These are phyloP conservation scores for Arachnomyces sp. DNA, from an alignment of 2,329 filamentous ascomycete species.

Conservation along the genomic window DNA sequence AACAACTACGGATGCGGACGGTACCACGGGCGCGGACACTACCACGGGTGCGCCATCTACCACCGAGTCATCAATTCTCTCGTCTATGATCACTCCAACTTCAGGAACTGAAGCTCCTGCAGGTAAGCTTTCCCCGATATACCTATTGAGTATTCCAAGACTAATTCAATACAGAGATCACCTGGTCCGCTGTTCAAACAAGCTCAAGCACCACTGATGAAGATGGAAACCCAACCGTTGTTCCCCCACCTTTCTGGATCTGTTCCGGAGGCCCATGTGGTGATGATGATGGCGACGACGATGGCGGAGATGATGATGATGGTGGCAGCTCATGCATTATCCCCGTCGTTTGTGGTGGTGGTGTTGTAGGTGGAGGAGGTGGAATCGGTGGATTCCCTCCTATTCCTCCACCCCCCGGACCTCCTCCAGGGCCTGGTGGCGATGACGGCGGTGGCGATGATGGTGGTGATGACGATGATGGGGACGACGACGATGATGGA, in stretches of 20 bases:
- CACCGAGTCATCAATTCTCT: background rate
- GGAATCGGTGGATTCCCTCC: background rate
- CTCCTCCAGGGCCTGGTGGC: background rate
- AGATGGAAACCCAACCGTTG: background rate
- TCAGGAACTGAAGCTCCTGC: background rate
- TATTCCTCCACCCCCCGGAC: background rate
- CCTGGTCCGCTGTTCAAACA: background rate
- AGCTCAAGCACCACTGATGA: background rate
- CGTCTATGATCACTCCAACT: background rate
- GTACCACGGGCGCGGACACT: too few relatives aligned
- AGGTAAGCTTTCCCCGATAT: too few relatives aligned
- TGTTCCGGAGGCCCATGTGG: conserved; percentile 1
- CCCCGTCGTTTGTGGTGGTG: background rate
- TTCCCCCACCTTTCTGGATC: background rate
- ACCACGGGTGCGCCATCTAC: too few relatives aligned
- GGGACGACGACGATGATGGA: too few relatives aligned
- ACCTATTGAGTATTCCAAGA: background rate
- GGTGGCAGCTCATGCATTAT: background rate
- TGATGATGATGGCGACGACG: background rate
- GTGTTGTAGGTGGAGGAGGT: background rate
- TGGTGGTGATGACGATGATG: too few relatives aligned
- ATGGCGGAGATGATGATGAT: background rate
- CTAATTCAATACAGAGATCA: background rate
- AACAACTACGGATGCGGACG: too few relatives aligned
- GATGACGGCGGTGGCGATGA: background rate